Conservation (phyloP, 306 rosid species). For the Glycine latifolia region DNA sequence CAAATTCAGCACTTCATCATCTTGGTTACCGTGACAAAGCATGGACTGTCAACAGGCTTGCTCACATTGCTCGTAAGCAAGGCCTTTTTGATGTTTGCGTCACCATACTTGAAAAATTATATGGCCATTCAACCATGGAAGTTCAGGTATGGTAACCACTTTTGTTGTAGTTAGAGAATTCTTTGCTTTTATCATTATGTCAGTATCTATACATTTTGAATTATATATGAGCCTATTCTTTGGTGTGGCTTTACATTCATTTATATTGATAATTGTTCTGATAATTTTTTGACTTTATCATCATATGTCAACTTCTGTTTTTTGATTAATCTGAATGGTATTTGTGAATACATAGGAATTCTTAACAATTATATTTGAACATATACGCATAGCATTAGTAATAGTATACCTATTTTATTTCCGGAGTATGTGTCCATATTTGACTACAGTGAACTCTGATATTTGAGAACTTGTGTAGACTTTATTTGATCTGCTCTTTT, state of each 20-base stretch:
- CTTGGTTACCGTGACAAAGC: conserved; percentile 99
- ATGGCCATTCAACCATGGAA: conserved; percentile 98
- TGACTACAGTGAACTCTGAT: conserved; percentile 20
- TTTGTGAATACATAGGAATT: not conserved
- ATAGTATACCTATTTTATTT: conserved; percentile 15
- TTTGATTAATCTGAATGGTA: too few species aligned
- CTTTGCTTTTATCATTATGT: conserved; percentile 17
- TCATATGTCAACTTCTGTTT: conserved; percentile 20
- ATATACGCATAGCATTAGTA: not conserved
- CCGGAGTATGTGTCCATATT: conserved; percentile 19
- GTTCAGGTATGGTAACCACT: conserved; percentile 77
- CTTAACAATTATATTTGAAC: conserved; percentile 11
- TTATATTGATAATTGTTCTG: not conserved
- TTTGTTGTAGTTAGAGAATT: conserved; percentile 26
- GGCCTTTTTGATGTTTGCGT: conserved; percentile 96
- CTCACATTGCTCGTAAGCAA: conserved; percentile 93
- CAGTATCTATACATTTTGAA: conserved; percentile 32
- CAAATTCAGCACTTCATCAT: conserved; percentile 92
- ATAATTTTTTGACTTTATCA: not conserved
- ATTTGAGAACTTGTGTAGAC: conserved; percentile 19
- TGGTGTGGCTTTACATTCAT: conserved; percentile 24
- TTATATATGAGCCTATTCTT: conserved; percentile 27
- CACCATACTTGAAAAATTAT: conserved; percentile 87
- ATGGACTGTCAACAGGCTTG: conserved; percentile 98
- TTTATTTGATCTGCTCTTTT: conserved; percentile 48